Evolutionary conservation across 495 filamentous ascomycete genomes (phyloP).

Genomic region (Daldinia concentrica): DNA sequence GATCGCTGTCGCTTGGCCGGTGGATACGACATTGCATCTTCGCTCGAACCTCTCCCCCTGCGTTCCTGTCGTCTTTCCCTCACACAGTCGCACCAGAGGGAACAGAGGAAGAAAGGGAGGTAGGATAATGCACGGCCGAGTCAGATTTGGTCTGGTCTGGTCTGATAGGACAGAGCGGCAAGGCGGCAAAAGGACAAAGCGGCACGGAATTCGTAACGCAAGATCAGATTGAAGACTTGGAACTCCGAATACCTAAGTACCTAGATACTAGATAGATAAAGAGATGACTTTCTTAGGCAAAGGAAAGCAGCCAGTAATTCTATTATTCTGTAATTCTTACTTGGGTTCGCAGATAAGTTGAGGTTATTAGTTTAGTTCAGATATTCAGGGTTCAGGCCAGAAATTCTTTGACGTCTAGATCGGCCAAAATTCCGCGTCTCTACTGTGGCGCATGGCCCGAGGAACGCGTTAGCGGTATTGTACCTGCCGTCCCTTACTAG

Average conservation of each 20-base stretch:
- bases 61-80: constrained; percentile 16
- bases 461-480: constrained; percentile 23
- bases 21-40: constrained; percentile 50
- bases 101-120: constrained; percentile 18
- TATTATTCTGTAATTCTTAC: constrained; percentile 6
- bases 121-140: not conserved
- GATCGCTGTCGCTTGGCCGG: constrained; percentile 50
- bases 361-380: constrained; percentile 30
- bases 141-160: not conserved
- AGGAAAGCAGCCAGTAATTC: constrained; percentile 4
- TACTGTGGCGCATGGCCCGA: constrained; percentile 40
- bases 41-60: constrained; percentile 16
- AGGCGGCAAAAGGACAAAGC: not conserved
- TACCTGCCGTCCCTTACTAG: constrained; percentile 11
- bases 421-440: constrained; percentile 43
- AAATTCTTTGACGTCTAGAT: constrained; percentile 42
- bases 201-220: constrained; percentile 5
- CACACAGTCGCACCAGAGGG: constrained; percentile 24
- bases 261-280: not conserved
- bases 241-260: not conserved
- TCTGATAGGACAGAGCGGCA: constrained; percentile 12
- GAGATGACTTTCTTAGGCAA: not conserved
- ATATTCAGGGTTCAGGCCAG: constrained; percentile 39
- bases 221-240: not conserved
- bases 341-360: constrained; percentile 21